Evolutionary conservation across 352 stramenopile species (phyloP).

Genomic region (Sclerospora graminicola): DNA sequence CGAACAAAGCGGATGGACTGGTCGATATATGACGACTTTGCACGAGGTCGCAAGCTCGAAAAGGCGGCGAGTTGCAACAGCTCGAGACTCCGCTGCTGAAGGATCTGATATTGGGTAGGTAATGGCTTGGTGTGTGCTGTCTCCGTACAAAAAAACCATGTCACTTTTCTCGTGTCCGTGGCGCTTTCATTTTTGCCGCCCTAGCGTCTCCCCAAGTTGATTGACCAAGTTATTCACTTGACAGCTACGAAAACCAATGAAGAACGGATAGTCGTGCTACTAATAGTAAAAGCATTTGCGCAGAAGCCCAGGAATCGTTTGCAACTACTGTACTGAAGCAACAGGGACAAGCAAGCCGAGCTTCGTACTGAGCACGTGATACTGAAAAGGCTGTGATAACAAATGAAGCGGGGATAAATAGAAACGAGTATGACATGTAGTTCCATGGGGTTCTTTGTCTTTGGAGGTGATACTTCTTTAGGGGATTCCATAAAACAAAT

Average conservation of each 20-base stretch:
- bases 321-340: constrained; percentile 2
- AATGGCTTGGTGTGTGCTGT: not conserved
- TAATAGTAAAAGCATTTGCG: constrained; percentile 14
- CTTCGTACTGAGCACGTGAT: constrained; percentile 11
- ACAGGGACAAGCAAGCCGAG: constrained; percentile 6
- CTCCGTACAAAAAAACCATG: not conserved
- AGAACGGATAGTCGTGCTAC: constrained; percentile 12
- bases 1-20: constrained; percentile 76
- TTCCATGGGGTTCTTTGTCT: too few relatives aligned
- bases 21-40: constrained; percentile 74
- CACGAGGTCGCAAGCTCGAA: constrained; percentile 57
- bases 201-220: constrained; percentile 19
- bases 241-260: constrained; percentile 20
- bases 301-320: not conserved
- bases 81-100: constrained; percentile 42
- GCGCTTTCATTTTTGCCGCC: constrained; percentile 19
- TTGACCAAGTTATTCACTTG: constrained; percentile 13
- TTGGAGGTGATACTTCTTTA: too few relatives aligned
- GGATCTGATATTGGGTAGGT: constrained; percentile 56
- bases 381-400: constrained; percentile 28
- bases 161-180: constrained; percentile 9
- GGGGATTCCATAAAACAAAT: too few relatives aligned
- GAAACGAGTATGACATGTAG: too few relatives aligned
- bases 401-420: too few relatives aligned
- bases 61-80: constrained; percentile 37